phyloP scores from a whole-genome alignment of 1,284 basidiomycete genomes.

The Rhodotorula mucilaginosa region DNA sequence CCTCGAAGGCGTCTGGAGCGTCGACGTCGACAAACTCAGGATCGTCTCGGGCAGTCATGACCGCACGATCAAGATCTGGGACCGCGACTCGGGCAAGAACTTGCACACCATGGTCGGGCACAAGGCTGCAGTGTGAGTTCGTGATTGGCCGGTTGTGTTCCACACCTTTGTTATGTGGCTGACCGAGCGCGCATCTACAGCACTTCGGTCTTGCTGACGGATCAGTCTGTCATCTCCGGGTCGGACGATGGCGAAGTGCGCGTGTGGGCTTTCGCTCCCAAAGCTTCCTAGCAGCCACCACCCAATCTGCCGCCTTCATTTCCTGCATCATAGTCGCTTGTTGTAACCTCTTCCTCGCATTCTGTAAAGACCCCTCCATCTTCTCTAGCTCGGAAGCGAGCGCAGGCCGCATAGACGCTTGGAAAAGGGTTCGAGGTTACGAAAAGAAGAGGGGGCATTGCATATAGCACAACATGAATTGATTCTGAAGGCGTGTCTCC shows the following conservation, averaged over 20 bases:
- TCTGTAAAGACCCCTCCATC: too few species aligned
- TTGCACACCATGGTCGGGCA: constrained; percentile 91
- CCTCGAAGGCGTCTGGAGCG: constrained; percentile 80
- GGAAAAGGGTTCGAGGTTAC: too few species aligned
- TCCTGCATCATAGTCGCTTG: too few species aligned
- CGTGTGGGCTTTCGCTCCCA: constrained; percentile 34
- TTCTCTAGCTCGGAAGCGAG: too few species aligned
- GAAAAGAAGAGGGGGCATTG: too few species aligned
- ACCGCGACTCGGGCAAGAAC: constrained; percentile 81
- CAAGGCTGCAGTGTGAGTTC: constrained; percentile 63
- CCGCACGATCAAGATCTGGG: constrained; percentile 93
- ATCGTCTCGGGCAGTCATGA: constrained; percentile 91
- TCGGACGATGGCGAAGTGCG: constrained; percentile 81
- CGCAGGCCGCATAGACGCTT: too few species aligned
- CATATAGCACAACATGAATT: too few species aligned
- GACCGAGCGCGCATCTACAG: constrained; percentile 52
- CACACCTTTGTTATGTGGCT: background rate
- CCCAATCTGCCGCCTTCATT: too few species aligned
- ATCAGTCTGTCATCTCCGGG: constrained; percentile 93
- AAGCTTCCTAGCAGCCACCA: background rate
- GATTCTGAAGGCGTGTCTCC: too few species aligned
- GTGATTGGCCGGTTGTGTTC: too few species aligned
- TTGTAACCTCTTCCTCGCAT: too few species aligned
- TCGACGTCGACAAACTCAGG: constrained; percentile 87
- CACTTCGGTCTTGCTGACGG: constrained; percentile 82